Base-by-base conservation (phyloP, 495 filamentous ascomycete genomes). In the Pseudevernia furfuracea region DNA sequence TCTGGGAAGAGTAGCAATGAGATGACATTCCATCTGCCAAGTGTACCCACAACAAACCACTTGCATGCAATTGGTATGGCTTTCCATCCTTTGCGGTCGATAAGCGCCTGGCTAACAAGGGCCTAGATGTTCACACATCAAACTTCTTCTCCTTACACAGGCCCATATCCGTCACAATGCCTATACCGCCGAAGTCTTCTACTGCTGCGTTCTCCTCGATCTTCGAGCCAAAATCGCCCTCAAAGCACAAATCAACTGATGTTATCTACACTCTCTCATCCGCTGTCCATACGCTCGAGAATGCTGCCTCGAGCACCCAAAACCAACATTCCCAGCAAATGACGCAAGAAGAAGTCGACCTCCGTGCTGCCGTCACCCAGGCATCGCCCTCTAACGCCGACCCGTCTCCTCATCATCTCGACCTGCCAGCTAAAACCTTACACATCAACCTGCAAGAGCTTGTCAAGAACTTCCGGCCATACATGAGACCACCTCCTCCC, bases 81-180 rank as follows among this genome's bases (percentile, higher is more conserved):
- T 60, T 62, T 44, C 39, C 37, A 59, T 43, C 21, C 15, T 36
- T 7, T 59, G 49, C 57, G 60, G 65, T 11, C 48, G 44, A 57
- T 62, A 60, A 52, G 59, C 34, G 34, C 43, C 58, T 77, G 41
- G 72, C 57, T 52, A 63, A 53, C 67, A 68, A 64, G 61, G 62
- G 38, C 14, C 12, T 41, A 98, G 94, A 95, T 71, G 80, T 97
- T 53, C 87, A 87, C 66, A 79, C 96, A 38, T 91, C 93, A 10
- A 88, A 87, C 58, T 97, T 98, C 81, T 98, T 97, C 78, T 94
- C 94, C 63, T 88, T 93, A 66, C 91, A 98, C 79, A 85, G 94
- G 60, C 94, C 94, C 7, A 92, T 98, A 68, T 95, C 90, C 61
- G 82, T 96, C 69, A 92, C 89, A 36, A 83, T 85, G 66, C 83